Evolutionary conservation across 2,329 filamentous ascomycete genomes (phyloP), one percentile per base, ranked within the genome.

Genomic region (Epichloe aotearoae): DNA sequence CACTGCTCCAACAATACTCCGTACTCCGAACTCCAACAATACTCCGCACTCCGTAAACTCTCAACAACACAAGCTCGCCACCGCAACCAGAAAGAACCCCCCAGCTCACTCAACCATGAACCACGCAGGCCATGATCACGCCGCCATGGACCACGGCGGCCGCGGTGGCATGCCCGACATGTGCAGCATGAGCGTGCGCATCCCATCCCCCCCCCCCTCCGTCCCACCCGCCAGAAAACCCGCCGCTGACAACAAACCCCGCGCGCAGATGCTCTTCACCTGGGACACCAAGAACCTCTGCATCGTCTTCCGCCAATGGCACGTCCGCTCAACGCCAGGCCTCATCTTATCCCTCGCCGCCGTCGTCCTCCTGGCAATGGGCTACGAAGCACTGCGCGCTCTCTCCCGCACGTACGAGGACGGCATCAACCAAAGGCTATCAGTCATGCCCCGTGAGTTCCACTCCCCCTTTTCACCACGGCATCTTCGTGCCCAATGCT

Each of bases 231-330:
- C 23, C 30, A 23, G 0, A 23, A 6, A 23, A 23, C 23, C 5
- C 47, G 26, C 23, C 30, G 42, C 46, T 3, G 52, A 36, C 51
- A 19, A 30, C 14, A 12, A n/a, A 8, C 4, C 23, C 7, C 19
- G 23, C 34, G 23, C 46, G 19, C 59, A 95, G 89, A 97, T 96
- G 91, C 82, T 97, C 58, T 98, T 98, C 74, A 97, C 89, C 54
- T 98, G 91, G 91, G 82, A 89, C 66, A 91, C 90, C 3, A 80
- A 76, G 51, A 86, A 97, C 70, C 87, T 98, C 57, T 98, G 93
- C 77, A 94, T 98, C 68, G 80, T 98, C 67, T 98, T 97, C 75
- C 78, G 77, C 60, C 81, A 83, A 69, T 98, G 93, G 93, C 90
- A 87, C 70, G 72, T 98, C 67, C 82, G 77, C 55, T 82, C 83